Base-by-base conservation (phyloP, 1,284 basidiomycete species). In the Ustilago shanxiensis region DNA sequence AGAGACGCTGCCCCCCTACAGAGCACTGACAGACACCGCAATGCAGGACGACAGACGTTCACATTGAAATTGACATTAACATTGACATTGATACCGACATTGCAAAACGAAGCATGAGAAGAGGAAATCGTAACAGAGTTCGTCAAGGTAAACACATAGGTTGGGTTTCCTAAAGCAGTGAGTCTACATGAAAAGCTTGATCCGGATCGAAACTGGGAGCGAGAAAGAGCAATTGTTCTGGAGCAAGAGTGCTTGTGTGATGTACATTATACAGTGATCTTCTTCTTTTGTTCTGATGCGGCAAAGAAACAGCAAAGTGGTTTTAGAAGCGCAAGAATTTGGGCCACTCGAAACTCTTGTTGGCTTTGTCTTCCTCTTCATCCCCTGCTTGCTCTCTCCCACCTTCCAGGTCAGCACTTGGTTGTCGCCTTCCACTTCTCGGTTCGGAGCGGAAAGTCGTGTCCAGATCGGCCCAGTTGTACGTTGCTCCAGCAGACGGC, bases 321-420 rank as follows among this genome's bases (percentile, higher is more conserved):
- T 22, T 20, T 57, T 29, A 72, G 73, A 77, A 72, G 41, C 62
- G 65, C 4, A 77, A 57, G 47, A 77, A 72, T 51, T 69, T 77
- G 16, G 69, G 69, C 70, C 66, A 69, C 26, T 62, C 73, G 49
- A 65, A 72, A 3, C 68, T 64, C 39, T 56, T 56, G 33, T 60
- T 67, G 22, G 60, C 37, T n/a, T 26, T 37, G 26, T 61, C 59
- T 20, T 44, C 33, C 6, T 18, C 28, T 14, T 35, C 50, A 14
- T 59, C 53, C 8, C 28, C 44, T 22, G 69, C 66, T 0, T n/a
- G n/a, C n/a, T 20, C 60, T 49, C 55, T 59, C 4, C 20, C 39
- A 24, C 35, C 45, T 52, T 59, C 55, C 10, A 47, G 37, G 29
- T 54, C 62, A 22, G 51, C 61, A 16, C 37, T 33, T 6, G 37